phyloP scores from a whole-genome alignment of 1,284 basidiomycete genomes.

The Fistulina hepatica region DNA sequence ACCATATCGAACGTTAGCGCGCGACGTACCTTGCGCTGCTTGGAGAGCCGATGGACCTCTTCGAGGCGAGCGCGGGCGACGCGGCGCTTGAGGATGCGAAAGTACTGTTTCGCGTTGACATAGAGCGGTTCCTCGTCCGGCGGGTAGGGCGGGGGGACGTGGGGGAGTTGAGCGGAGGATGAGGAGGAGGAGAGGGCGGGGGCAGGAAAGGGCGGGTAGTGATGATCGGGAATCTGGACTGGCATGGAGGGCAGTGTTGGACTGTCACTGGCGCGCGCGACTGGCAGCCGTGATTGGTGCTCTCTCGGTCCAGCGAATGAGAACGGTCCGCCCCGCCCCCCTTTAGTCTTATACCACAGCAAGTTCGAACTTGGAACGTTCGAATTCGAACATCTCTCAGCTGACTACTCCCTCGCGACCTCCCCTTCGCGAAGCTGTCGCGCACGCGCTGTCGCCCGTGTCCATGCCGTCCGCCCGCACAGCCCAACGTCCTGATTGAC shows the following conservation, averaged over 20 bases:
- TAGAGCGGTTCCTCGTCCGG: slow-evolving; percentile 88
- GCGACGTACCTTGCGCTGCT: slow-evolving; percentile 73
- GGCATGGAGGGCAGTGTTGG: no score
- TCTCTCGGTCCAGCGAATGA: no score
- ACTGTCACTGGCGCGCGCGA: slow-evolving; percentile 23
- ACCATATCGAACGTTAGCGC: slow-evolving; percentile 5
- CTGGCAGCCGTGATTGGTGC: no score
- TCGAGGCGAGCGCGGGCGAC: slow-evolving; percentile 82
- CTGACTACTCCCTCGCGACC: no score
- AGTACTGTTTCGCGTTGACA: slow-evolving; percentile 97
- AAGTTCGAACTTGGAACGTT: no score
- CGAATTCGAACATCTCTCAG: no score
- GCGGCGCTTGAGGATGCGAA: slow-evolving; percentile 88
- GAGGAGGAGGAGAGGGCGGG: slow-evolving; percentile 8
- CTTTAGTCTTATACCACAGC: no score
- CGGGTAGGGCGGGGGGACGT: slow-evolving; percentile 27
- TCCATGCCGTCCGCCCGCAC: no score
- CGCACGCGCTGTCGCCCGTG: no score
- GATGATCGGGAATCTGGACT: slow-evolving; percentile 13
- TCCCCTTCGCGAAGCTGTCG: no score
- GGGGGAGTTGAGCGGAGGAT: slow-evolving; percentile 16
- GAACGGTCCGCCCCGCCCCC: no score
- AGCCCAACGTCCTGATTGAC: no score
- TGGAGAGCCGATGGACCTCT: slow-evolving; percentile 83
- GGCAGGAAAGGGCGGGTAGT: slow-evolving; percentile 4